Evolutionary conservation across 140 eudicot genomes (phyloP).

Genomic region (Erigeron philadelphicus): DNA sequence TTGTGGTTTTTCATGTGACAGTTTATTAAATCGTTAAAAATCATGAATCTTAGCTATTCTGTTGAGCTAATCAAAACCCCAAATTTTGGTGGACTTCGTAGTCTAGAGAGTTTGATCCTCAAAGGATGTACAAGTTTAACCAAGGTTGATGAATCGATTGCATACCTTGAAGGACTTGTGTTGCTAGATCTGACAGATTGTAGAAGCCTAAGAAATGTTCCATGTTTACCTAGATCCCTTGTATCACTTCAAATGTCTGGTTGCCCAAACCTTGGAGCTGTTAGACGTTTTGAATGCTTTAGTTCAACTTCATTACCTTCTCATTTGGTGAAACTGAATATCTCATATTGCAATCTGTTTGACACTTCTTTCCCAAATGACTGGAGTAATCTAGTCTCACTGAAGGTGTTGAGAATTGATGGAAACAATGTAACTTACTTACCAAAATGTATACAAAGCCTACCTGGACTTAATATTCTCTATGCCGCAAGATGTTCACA

Average conservation of each 20-base stretch:
- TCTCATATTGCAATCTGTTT: too few species aligned
- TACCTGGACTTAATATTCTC: conserved; percentile 8
- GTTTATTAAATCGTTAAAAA: background rate
- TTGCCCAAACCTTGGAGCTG: too few species aligned
- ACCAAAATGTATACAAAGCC: conserved; percentile 23
- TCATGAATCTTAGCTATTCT: too few species aligned
- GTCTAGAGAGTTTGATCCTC: background rate
- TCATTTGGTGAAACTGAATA: too few species aligned
- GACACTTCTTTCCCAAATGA: too few species aligned
- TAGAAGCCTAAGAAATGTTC: conserved; percentile 20
- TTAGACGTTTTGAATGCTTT: too few species aligned
- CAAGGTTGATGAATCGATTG: conserved; percentile 13
- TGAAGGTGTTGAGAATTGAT: conserved; percentile 1
- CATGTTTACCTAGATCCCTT: conserved; percentile 20
- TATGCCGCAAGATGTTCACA: background rate
- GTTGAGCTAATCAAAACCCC: background rate
- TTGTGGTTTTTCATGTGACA: too few species aligned
- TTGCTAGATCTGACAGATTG: conserved; percentile 23
- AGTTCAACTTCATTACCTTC: too few species aligned
- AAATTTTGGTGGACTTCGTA: background rate
- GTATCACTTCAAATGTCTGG: background rate
- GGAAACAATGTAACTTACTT: conserved; percentile 21
- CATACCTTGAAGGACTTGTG: conserved; percentile 15
- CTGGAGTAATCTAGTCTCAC: too few species aligned
- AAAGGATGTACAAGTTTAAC: too few species aligned